Base-by-base conservation (phyloP, 305 asterid species). In the Plantago coronopus region DNA sequence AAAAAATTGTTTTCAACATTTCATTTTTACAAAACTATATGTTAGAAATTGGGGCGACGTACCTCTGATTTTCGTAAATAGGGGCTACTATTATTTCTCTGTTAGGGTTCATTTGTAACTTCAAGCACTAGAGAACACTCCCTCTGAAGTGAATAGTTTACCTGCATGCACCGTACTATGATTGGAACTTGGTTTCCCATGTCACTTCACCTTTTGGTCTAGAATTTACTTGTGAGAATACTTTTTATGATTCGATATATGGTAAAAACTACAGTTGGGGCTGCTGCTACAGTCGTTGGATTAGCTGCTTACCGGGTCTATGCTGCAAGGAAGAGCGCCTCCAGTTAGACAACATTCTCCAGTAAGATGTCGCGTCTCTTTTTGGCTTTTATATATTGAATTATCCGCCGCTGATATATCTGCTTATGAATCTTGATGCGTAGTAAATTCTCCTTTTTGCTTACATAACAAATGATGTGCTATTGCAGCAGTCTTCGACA, bases 201-300 rank as follows among this genome's bases (percentile, higher is more conserved):
- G 53, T 49, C 59, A 17, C 19, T 64, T 25, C 21, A 18, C 44
- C 57, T 27, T 7, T 15, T 40, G 27, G 56, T 65, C 18, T 25
- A 66, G 31, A 14, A 56, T 43, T 58, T 21, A 7, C 54, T 54
- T 57, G 29, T 42, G 27, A 58, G 16, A 15, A 47, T 48, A 48
- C 64, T 44, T 20, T 19, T 42, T 63, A 16, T 71, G 61, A 76
- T 71, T 68, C 60, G 42, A 55, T 44, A 55, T 44, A 54, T 66
- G 48, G 46, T 59, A 48, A 66, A 62, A 67, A 27, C 64, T 67
- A 77, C 94, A 93, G 99, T 93, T 75, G 94, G 88, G 62, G 88
- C 96, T 65, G 99, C 96, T 57, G 78, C 83, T 59, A 79, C 93
- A 27, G 81, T 89, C 54, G 76, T 93, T 76, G 97, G 96, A 67